Evolutionary conservation across 768 basidiomycete species (phyloP).

Genomic region (Xerocomus spinulosus): DNA sequence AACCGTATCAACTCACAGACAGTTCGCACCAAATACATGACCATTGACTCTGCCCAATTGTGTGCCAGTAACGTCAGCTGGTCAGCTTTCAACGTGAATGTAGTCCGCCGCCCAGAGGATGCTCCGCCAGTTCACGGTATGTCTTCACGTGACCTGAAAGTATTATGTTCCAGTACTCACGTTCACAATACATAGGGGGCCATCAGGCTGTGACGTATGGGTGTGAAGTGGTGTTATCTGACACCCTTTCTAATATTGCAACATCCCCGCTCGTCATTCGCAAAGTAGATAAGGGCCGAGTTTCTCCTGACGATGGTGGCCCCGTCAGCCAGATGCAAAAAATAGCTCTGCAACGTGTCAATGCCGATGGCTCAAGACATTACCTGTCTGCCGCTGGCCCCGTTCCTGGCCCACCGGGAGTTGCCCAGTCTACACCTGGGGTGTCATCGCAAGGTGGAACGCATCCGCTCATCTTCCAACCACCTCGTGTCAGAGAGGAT

Average conservation of each 20-base stretch:
- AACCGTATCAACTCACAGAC: conserved; percentile 97
- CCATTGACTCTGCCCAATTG: conserved; percentile 76
- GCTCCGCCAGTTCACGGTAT: conserved; percentile 55
- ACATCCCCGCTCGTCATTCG: conserved; percentile 85
- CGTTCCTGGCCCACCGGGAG: conserved; percentile 69
- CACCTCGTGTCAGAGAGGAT: conserved; percentile 78
- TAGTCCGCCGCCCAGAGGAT: conserved; percentile 71
- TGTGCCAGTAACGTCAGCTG: conserved; percentile 89
- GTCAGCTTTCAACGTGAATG: conserved; percentile 93
- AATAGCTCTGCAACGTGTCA: conserved; percentile 83
- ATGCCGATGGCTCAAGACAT: conserved; percentile 76
- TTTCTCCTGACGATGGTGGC: conserved; percentile 83
- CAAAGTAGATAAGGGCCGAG: conserved; percentile 87
- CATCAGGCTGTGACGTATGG: conserved; percentile 90
- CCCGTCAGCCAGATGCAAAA: conserved; percentile 97
- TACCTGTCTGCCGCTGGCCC: conserved; percentile 89
- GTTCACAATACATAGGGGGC: conserved; percentile 45
- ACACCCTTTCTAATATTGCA: conserved; percentile 78
- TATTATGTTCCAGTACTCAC: conserved; percentile 36
- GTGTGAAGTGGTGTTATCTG: conserved; percentile 80
- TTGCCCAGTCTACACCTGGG: conserved; percentile 68
- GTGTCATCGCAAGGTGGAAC: conserved; percentile 73
- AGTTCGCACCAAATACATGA: conserved; percentile 97
- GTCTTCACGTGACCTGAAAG: conserved; percentile 51
- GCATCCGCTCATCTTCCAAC: conserved; percentile 74